Base-by-base conservation (phyloP, 192 early-diverging fungal genomes). In the Obelidium mucronatum region DNA sequence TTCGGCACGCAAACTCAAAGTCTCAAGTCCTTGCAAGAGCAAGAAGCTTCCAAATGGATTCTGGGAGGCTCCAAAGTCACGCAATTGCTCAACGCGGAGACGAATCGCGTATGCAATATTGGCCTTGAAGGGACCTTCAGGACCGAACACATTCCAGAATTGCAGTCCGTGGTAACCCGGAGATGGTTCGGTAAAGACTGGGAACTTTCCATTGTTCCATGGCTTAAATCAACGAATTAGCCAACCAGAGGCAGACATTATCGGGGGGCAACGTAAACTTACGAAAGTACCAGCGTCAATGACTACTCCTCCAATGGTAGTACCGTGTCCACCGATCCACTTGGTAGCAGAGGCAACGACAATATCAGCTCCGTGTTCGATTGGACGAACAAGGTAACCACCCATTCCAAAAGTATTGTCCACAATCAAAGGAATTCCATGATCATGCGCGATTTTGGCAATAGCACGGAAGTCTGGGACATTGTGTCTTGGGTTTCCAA, bases 381-480 rank as follows among this genome's bases (percentile, higher is more conserved):
- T 91, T 5, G 96, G 96, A n/a, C 88, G 63, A 54, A 37, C 37
- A n/a, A 83, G 72, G 80, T 92, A 95, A 19, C 92, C 93, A 62
- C 93, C 96, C 67, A 93, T 93, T 71, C 96, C 96, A 80, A 97
- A 98, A 0, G 96, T 98, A 87, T 98, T 98, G 86, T 98, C 96
- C 28, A 98, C 96, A 67, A 98, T 86, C 55, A 98, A 83, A 42
- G 96, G 96, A 44, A 98, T 84, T 28, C 94, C 94, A 60, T 91
- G 87, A 24, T 85, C 82, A 68, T 98, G 93, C 42, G 92, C 92
- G 26, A 93, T 84, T 48, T 92, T 88, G 30, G 95, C 90, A 62
- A 98, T 91, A 22, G 87, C 92, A 61, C 84, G 83, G 77, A 97
- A 93, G 68, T 98, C 94, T 13, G 95, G 93, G 3, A 98, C 90